Conservation (phyloP, 116 monocot species). For the Dioscorea cayenensis region DNA sequence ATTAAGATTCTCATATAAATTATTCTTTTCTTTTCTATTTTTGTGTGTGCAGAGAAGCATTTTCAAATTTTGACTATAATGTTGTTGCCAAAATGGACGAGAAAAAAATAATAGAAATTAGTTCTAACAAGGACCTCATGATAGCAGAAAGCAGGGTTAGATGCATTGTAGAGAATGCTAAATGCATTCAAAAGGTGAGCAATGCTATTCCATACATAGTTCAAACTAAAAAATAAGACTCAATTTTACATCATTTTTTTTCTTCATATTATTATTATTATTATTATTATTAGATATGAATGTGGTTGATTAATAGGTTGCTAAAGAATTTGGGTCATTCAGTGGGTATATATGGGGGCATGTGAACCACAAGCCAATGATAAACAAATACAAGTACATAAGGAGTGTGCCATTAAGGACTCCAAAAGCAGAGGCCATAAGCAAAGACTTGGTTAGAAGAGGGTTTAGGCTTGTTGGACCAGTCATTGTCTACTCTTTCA, state of each 20-base stretch:
- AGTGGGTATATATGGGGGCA: conserved; percentile 74
- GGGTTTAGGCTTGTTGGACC: conserved; percentile 74
- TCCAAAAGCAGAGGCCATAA: conserved; percentile 62
- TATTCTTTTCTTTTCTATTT: no score
- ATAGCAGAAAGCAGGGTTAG: conserved; percentile 52
- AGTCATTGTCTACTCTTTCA: conserved; percentile 82
- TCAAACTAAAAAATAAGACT: no score
- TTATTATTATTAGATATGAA: not conserved
- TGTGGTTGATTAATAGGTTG: conserved; percentile 30
- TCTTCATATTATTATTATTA: no score
- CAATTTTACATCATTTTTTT: no score
- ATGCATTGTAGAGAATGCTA: conserved; percentile 69
- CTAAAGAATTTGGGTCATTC: conserved; percentile 76
- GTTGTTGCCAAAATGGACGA: conserved; percentile 75
- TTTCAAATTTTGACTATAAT: conserved; percentile 47
- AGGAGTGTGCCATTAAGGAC: conserved; percentile 54
- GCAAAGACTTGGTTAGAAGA: conserved; percentile 59
- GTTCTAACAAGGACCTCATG: conserved; percentile 54
- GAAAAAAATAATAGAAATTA: conserved; percentile 43
- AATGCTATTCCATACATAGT: not conserved
- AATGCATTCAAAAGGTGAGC: conserved; percentile 65
- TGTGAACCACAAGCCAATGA: conserved; percentile 51
- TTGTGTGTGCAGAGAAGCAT: conserved; percentile 24
- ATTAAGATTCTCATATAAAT: not conserved
- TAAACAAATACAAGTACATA: conserved; percentile 46